Evolutionary conservation across 176 grass and related monocot genomes (phyloP), one percentile per base, ranked within the genome.

Genomic region (Eragrostis nindensis): DNA sequence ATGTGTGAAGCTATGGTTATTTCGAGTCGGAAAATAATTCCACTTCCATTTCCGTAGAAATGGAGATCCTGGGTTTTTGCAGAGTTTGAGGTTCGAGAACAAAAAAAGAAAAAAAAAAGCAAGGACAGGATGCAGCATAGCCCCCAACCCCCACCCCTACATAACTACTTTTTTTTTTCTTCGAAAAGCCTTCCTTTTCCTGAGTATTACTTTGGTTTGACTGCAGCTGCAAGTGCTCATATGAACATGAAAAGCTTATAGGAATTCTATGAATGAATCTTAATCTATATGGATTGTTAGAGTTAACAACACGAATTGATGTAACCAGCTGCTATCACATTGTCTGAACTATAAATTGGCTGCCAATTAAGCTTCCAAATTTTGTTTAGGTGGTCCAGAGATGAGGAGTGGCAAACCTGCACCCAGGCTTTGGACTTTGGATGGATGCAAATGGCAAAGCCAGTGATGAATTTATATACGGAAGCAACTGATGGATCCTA

Each of bases 391-490:
- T 91, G 86, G 92, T 81, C 66, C 42, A 81, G 79, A 81, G 92
- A 95, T 43, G 76, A 80, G 75, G 71, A 90, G 68, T 99, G 96
- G 96, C 86, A 93, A 81, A 87, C 72, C 0, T 86, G 75, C 18
- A 41, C 70, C n/a, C 90, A 89, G 75, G 75, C 45, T 61, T 77
- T 77, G 13, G 88, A 99, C 79, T 99, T 91, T 12, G 90, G 92
- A 66, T 99, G 96, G 96, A 95, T 91, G 96, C 81, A 93, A 84
- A 99, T 99, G 79, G 92, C 96, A 11, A 77, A 86, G 66, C 96
- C 96, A 54, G 96, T 99, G 75, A 99, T 99, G 96, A 85, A 99
- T 68, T 80, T 99, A 53, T 99, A 99, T 62, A 95, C 92, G 0
- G 96, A 99, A 85, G 71, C 96, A 64, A 99, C 96, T 61, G 96